phyloP scores from a whole-genome alignment of 345 rosid genomes.

The Dimocarpus longan region DNA sequence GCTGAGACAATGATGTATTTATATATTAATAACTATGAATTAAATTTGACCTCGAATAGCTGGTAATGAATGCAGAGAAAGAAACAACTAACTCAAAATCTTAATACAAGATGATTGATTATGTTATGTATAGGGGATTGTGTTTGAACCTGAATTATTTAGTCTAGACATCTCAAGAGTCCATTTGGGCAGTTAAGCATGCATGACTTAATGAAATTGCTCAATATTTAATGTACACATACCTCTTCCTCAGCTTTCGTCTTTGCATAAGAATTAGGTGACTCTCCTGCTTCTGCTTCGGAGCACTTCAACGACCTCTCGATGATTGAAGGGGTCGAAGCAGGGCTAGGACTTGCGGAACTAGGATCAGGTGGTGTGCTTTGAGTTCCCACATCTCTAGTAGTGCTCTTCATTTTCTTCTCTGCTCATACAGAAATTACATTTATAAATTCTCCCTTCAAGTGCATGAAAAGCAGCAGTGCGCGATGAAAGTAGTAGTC shows the following conservation, averaged over 20 bases:
- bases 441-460: neutral
- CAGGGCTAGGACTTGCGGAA: conserved; percentile 67
- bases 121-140: too few relatives aligned
- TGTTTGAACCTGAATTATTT: too few relatives aligned
- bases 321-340: conserved; percentile 71
- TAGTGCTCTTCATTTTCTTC: conserved; percentile 50
- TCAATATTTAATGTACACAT: conserved; percentile 8
- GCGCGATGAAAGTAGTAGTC: neutral
- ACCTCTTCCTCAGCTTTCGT: conserved; percentile 55
- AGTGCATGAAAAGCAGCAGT: neutral
- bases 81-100: too few relatives aligned
- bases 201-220: neutral
- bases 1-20: too few relatives aligned
- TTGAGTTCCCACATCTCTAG: conserved; percentile 87
- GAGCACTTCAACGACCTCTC: conserved; percentile 52
- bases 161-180: too few relatives aligned
- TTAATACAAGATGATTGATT: too few relatives aligned
- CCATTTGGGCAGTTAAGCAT: neutral
- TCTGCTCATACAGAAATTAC: conserved; percentile 35
- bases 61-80: too few relatives aligned
- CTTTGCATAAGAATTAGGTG: conserved; percentile 42
- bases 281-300: conserved; percentile 56
- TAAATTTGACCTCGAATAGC: too few relatives aligned
- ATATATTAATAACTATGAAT: too few relatives aligned
- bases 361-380: conserved; percentile 62